Conservation (phyloP, 805 yeast species). For the Yarrowia porcina region DNA sequence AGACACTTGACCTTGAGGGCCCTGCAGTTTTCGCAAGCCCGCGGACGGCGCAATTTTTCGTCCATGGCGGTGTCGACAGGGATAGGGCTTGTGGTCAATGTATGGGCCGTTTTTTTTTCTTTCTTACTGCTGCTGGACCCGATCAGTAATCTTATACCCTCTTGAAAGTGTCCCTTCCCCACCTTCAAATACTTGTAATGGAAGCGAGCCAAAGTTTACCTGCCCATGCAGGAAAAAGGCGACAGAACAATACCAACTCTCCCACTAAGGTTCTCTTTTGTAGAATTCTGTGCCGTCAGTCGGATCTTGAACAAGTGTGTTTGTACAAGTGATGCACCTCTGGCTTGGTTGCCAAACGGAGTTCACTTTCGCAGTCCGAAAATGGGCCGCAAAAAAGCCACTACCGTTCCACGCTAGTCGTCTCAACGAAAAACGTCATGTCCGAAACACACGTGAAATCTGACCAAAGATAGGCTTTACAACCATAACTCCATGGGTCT, state of each 20-base stretch:
- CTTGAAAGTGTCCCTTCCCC: background rate
- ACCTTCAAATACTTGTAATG: background rate
- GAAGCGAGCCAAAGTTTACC: conserved; percentile 16
- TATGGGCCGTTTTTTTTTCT: background rate
- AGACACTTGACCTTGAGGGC: conserved; percentile 79
- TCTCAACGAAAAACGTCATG: background rate
- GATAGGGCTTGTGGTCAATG: background rate
- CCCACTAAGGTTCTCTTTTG: background rate
- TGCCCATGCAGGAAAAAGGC: conserved; percentile 1
- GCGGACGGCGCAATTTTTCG: conserved; percentile 20
- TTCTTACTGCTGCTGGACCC: background rate
- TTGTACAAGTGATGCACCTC: too few relatives aligned
- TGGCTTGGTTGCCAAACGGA: too few relatives aligned
- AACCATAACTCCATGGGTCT: background rate
- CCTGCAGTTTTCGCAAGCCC: conserved; percentile 57
- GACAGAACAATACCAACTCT: background rate
- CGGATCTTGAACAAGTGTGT: too few relatives aligned
- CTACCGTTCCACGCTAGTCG: background rate
- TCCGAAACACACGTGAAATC: conserved; percentile 13
- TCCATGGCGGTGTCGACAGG: conserved; percentile 4
- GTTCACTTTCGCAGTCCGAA: too few relatives aligned
- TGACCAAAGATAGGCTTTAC: background rate
- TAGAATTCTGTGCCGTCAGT: background rate
- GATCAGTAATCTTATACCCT: conserved; percentile 22
- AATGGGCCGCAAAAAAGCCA: background rate